Evolutionary conservation across 2,329 filamentous ascomycete species (phyloP).

Genomic region (Xylariaceae sp.): DNA sequence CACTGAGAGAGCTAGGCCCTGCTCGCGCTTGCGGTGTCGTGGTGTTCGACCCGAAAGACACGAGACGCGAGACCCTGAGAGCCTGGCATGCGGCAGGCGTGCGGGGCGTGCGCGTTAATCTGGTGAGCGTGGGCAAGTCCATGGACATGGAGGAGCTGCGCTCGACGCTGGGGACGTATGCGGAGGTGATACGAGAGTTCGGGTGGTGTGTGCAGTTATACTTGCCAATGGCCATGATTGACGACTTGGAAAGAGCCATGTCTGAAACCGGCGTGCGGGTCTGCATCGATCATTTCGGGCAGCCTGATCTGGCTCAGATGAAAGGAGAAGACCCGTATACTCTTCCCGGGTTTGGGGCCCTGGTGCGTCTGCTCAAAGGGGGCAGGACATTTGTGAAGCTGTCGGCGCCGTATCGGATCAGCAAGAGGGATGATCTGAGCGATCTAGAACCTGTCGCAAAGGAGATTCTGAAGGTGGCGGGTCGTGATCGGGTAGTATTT

Average conservation of each 20-base stretch:
- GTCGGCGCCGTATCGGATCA: slow-evolving; percentile 55
- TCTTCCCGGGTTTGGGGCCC: slow-evolving; percentile 43
- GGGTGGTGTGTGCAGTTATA: slow-evolving; percentile 58
- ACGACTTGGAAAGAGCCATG: slow-evolving; percentile 43
- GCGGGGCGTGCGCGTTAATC: slow-evolving; percentile 55
- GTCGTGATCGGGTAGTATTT: slow-evolving; percentile 44
- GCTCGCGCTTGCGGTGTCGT: slow-evolving; percentile 50
- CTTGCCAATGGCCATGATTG: slow-evolving; percentile 46
- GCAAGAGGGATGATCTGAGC: slow-evolving; percentile 34
- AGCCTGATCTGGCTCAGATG: slow-evolving; percentile 34
- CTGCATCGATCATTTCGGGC: slow-evolving; percentile 58
- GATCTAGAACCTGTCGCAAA: slow-evolving; percentile 44
- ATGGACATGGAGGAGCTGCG: slow-evolving; percentile 37
- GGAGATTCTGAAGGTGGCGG: slow-evolving; percentile 42
- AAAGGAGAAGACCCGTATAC: slow-evolving; percentile 35
- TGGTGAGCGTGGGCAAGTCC: slow-evolving; percentile 46
- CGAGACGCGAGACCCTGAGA: slow-evolving; percentile 33
- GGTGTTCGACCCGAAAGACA: slow-evolving; percentile 37
- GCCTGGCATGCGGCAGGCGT: slow-evolving; percentile 55
- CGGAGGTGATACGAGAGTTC: slow-evolving; percentile 42
- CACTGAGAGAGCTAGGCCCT: slow-evolving; percentile 44
- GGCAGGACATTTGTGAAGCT: slow-evolving; percentile 54
- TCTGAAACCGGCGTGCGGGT: slow-evolving; percentile 45
- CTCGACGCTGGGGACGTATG: slow-evolving; percentile 40
- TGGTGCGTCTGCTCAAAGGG: slow-evolving; percentile 41